Conservation (phyloP, 768 basidiomycete species). For the Mrakia frigida region DNA sequence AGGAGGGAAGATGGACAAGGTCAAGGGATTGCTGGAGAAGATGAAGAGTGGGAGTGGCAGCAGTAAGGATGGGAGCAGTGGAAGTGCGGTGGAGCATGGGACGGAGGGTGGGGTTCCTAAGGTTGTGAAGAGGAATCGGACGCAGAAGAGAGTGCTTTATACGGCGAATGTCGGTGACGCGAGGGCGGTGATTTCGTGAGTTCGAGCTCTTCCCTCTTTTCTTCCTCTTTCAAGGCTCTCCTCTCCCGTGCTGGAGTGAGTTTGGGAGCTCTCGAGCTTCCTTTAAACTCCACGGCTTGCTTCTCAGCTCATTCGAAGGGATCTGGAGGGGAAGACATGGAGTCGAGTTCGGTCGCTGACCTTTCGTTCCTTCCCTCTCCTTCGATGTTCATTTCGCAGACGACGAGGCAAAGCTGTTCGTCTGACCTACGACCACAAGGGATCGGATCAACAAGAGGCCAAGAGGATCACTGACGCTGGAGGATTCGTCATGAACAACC, state of each 20-base stretch:
- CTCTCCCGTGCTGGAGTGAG: not conserved
- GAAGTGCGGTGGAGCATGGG: not conserved
- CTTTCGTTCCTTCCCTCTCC: not conserved
- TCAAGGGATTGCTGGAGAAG: constrained; percentile 28
- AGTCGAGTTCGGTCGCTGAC: not conserved
- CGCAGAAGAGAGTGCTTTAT: constrained; percentile 69
- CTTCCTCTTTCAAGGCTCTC: not conserved
- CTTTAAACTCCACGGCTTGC: no score
- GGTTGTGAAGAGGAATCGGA: constrained; percentile 45
- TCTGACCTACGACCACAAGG: constrained; percentile 97
- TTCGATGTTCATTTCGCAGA: constrained; percentile 36
- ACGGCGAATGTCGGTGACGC: constrained; percentile 97
- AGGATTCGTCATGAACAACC: constrained; percentile 96
- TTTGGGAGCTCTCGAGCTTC: not conserved
- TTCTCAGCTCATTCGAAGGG: not conserved
- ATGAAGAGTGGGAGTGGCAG: constrained; percentile 14
- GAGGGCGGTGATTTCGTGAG: constrained; percentile 74
- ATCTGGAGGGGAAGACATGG: not conserved
- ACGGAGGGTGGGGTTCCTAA: not conserved
- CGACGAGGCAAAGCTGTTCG: constrained; percentile 84
- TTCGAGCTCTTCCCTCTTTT: not conserved
- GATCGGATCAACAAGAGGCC: constrained; percentile 92
- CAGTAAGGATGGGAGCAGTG: constrained; percentile 8
- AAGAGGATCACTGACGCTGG: constrained; percentile 97
- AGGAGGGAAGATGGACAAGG: constrained; percentile 21